Evolutionary conservation across 768 basidiomycete genomes (phyloP).

Genomic region (Psilocybe sp.): DNA sequence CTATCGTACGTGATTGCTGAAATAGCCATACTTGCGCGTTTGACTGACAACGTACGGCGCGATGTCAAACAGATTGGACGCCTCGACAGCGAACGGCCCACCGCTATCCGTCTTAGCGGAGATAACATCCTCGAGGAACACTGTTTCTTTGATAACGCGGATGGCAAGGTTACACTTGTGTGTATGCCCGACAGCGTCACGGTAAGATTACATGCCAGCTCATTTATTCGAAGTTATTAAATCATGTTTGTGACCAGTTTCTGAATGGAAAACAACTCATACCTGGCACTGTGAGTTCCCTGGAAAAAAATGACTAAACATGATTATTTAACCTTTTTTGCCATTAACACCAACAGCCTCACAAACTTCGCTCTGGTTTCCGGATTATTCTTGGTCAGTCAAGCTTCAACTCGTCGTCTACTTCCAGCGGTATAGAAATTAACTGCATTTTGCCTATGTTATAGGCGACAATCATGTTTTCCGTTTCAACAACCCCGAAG

Average conservation of each 20-base stretch:
- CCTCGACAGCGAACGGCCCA: constrained; percentile 74
- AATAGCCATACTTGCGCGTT: constrained; percentile 1
- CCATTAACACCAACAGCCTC: constrained; percentile 42
- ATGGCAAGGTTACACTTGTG: constrained; percentile 82
- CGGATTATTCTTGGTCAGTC: constrained; percentile 89
- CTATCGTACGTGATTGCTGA: constrained; percentile 49
- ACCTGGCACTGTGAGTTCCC: constrained; percentile 62
- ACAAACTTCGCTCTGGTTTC: constrained; percentile 90
- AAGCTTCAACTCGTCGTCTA: constrained; percentile 10
- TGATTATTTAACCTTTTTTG: constrained; percentile 1
- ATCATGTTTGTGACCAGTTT: constrained; percentile 52
- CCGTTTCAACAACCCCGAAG: constrained; percentile 93
- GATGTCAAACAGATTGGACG: constrained; percentile 67
- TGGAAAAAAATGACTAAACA: background rate
- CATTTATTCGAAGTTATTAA: background rate
- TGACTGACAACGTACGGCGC: background rate
- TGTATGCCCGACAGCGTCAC: constrained; percentile 81
- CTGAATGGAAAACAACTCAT: constrained; percentile 89
- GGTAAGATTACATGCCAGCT: constrained; percentile 37
- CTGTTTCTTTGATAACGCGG: constrained; percentile 84
- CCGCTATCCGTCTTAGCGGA: constrained; percentile 90
- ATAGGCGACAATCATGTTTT: constrained; percentile 96
- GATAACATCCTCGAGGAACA: constrained; percentile 90
- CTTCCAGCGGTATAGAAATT: constrained; percentile 4
- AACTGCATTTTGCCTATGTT: constrained; percentile 4